Base-by-base conservation (phyloP, 768 basidiomycete species). In the Macrolepiota dolichaula region DNA sequence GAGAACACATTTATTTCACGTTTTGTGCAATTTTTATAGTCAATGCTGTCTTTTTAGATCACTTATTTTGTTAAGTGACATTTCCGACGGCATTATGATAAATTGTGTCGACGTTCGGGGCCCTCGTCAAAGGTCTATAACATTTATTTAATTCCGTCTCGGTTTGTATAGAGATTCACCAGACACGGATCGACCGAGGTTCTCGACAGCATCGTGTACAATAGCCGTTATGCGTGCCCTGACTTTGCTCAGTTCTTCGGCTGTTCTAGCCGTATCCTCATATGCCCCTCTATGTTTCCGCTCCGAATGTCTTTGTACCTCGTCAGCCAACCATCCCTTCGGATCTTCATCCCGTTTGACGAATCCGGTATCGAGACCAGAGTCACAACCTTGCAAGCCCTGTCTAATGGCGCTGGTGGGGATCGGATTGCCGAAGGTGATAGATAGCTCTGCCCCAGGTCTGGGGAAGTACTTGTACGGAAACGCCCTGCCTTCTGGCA, bases 381-480 rank as follows among this genome's bases (percentile, higher is more conserved):
- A 47, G 57, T 63, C 60, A 3, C 15, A 37, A 19, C 25, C 38
- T n/a, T 49, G 35, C 37, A 61, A 24, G n/a, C 42, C 52, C 27
- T 53, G 59, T 47, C 22, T 42, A 22, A 61, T 54, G 69, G 62
- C 15, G 63, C 61, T 71, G 0, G 75, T 61, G 24, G 82, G 78
- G 51, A 96, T 75, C 1, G 94, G 93, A 42, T 85, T 74, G 22
- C 95, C 96, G 67, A 96, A 89, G 0, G 91, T 87, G 55, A 98
- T 81, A 65, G 85, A 85, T 37, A 97, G 78, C 37, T 76, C 76
- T 12, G 84, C 76, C 63, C 91, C 79, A 35, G 80, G 70, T 62
- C 84, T 79, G 42, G 96, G 86, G 66, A 89, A 60, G 70, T 81
- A 87, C 63, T 89, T 92, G 77, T 80, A 83, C 2, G 94, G 94